Evolutionary conservation across 371 early-diverging fungal genomes (phyloP), one percentile per base, ranked within the genome.

Genomic region (Syncephalis fuscata): DNA sequence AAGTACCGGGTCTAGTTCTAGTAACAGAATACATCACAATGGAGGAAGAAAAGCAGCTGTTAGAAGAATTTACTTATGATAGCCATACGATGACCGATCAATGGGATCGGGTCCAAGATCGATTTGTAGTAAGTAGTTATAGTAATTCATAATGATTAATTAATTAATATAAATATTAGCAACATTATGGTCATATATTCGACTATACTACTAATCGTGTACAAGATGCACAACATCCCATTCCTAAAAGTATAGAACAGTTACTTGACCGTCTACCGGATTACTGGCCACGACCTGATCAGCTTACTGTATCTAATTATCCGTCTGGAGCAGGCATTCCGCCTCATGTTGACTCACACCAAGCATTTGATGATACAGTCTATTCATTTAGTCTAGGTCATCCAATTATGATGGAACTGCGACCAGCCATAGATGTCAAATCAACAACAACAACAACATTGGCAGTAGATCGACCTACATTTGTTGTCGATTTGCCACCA

Each of bases 281-380:
- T 46, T 14, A 40, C 25, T 32, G 32, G 32, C 16, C 44, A 39
- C 17, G 43, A 15, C 25, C 49, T n/a, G 40, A 57, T 39, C 57
- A 57, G 47, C 19, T 57, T 8, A 53, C 57, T 8, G 36, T 53
- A 21, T 50, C 46, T 17, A 14, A 45, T 39, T 57, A 57, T 48
- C 57, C 57, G 23, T 11, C 37, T 25, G 57, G 57, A 15, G 21
- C 53, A 2, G 57, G 57, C 10, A 57, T 57, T 9, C 53, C 57
- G n/a, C 53, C 57, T 43, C 57, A 57, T 22, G 43, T 53, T 16
- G 57, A 57, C 40, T 25, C 37, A 23, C 57, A 57, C 38, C 40
- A 50, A 9, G 48, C 53, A 14, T 57, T 57, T 48, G 45, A 43
- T 17, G 39, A 39, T 14, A 38, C 38, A 24, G 47, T 57, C 22